Conservation (phyloP, 1,284 basidiomycete species). For the Ganoderma meredithae region DNA sequence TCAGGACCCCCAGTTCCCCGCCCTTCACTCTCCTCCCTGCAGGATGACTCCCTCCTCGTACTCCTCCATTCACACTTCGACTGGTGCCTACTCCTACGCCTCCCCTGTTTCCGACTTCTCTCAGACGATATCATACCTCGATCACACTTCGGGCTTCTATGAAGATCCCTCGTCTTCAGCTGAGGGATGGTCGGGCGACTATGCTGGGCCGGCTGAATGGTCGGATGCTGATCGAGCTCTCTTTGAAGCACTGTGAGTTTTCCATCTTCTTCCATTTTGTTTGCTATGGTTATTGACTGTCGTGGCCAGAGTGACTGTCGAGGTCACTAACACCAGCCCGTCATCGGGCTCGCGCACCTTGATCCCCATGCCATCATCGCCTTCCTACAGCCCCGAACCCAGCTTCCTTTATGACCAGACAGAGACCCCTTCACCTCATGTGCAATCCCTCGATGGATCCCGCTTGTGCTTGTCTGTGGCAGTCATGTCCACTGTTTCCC, state of each 20-base stretch:
- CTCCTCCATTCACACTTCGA: not conserved
- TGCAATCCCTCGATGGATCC: too few relatives aligned
- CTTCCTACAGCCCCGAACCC: too few relatives aligned
- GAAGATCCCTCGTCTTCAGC: not conserved
- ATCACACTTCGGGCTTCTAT: not conserved
- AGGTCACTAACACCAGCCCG: not conserved
- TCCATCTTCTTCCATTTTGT: fast-evolving
- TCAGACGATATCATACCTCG: not conserved
- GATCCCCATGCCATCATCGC: not conserved
- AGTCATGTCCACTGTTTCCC: too few relatives aligned
- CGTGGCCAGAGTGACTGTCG: not conserved
- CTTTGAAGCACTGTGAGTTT: not conserved
- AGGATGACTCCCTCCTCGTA: not conserved
- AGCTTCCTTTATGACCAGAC: too few relatives aligned
- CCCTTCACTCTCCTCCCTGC: not conserved
- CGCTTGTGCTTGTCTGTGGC: too few relatives aligned
- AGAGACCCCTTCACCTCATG: too few relatives aligned
- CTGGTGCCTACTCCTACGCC: not conserved
- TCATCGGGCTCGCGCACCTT: not conserved
- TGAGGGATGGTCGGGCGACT: not conserved
- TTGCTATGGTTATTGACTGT: not conserved
- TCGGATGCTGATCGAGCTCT: not conserved
- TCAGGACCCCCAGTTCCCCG: not conserved
- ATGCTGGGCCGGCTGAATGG: not conserved
- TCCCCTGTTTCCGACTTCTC: not conserved